Evolutionary conservation across 164 flowering plant species (phyloP), one percentile per base, ranked within the genome.

Genomic region (Berberis vulgaris): DNA sequence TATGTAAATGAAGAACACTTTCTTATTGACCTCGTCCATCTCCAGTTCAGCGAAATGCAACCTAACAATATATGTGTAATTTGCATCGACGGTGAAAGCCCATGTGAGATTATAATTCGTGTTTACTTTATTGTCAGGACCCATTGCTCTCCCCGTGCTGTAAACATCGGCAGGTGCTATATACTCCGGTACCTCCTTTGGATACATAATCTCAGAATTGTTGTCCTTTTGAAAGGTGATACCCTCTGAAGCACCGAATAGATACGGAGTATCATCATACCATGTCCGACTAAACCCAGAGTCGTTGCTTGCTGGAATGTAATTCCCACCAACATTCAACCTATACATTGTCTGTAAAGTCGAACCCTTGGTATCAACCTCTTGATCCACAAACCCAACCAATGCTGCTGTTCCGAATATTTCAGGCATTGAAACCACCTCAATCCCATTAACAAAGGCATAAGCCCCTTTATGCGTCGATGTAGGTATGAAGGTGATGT

Each of bases 381-480:
- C 7, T 26, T 81, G 76, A 41, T 76, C 76, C 1, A 62, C 39
- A 9, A 69, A 71, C 0, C 93, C 95, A 0, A 81, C 91, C 76
- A 89, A 3, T 4, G 49, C n/a, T 0, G 85, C 83, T 0, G 75
- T 42, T 7, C 69, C 71, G 44, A 81, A 86, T 9, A 86, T 7
- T 2, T 81, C 81, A 0, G 91, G 89, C 60, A 75, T 59, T 7
- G 79, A 66, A 57, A 87, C 64, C 26, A 92, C 38, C 78, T 92
- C 96, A 57, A 92, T 84, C 0, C 96, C 98, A 72, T 89, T 89
- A 49, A 91, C 62, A 64, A 88, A 88, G 3, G 92, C 97, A 61
- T 71, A 88, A 7, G 85, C 67, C 9, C 72, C 73, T 0, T 60
- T 59, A 9, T 77, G 71, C 26, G 75, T 40, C 5, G 60, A 9